Percentiles rank a stretch among this genome's conserved stretches.
These are phyloP conservation scores for Colletotrichum zoysiae DNA, from an alignment of 2,329 filamentous ascomycete species.

Conservation along the genomic window DNA sequence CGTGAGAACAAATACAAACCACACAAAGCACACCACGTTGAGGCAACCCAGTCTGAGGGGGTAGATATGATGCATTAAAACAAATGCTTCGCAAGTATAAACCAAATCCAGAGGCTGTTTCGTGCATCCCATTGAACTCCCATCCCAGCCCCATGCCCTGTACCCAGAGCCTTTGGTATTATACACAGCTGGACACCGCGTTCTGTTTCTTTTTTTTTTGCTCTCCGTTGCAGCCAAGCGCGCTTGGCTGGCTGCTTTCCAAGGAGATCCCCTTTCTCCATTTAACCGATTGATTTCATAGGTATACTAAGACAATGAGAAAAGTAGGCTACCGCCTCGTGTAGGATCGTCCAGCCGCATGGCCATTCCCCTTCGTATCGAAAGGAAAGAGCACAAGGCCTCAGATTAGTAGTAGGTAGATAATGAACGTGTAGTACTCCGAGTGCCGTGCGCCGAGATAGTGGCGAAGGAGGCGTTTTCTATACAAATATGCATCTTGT, in stretches of 20 bases:
- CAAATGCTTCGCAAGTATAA: background rate
- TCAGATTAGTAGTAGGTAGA: conserved; percentile 26
- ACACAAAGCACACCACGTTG: background rate
- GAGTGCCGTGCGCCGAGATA: background rate
- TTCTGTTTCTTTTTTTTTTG: conserved; percentile 7
- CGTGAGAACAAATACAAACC: background rate
- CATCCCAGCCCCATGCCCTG: conserved; percentile 18
- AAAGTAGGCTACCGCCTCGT: conserved; percentile 20
- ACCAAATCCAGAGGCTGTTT: background rate
- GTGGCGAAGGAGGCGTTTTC: conserved; percentile 22
- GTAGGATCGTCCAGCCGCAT: conserved; percentile 22
- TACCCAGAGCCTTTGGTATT: conserved; percentile 29
- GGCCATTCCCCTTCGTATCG: background rate
- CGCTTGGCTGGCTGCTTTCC: conserved; percentile 4
- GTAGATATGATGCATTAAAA: conserved; percentile 11
- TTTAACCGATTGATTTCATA: conserved; percentile 15
- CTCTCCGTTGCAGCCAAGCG: conserved; percentile 20
- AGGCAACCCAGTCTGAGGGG: background rate
- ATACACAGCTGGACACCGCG: conserved; percentile 25
- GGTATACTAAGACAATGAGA: conserved; percentile 25
- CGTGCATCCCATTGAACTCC: conserved; percentile 31
- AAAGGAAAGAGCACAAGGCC: conserved; percentile 1
- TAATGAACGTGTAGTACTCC: conserved; percentile 19
- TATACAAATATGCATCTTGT: conserved; percentile 27
- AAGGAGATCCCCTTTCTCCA: background rate